These are phyloP conservation scores for Avena eriantha DNA, from an alignment of 176 grass and related monocot genomes.

Conservation along the genomic window DNA sequence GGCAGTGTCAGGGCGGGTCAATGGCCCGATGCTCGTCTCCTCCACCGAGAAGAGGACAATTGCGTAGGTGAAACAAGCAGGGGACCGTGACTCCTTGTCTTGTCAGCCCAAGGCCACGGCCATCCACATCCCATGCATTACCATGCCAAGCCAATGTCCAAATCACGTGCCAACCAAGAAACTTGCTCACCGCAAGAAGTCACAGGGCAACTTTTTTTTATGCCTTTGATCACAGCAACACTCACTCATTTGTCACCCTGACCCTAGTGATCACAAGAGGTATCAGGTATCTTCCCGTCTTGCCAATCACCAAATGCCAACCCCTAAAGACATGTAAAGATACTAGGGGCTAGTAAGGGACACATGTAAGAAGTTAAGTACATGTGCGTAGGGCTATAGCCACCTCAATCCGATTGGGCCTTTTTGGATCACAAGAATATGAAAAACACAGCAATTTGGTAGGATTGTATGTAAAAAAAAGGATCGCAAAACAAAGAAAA, in stretches of 20 bases:
- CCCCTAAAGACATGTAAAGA: constrained; percentile 35
- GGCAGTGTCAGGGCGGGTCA: constrained; percentile 32
- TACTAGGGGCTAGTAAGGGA: constrained; percentile 33
- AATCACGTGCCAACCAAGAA: constrained; percentile 36
- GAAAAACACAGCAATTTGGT: no score
- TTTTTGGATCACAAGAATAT: no score
- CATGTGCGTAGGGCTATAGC: constrained; percentile 1
- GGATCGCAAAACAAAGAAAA: no score
- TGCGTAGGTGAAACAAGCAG: constrained; percentile 36
- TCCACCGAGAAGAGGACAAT: constrained; percentile 40
- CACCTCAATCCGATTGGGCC: no score
- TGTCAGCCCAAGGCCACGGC: constrained; percentile 1
- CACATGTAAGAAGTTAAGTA: constrained; percentile 24
- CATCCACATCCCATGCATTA: constrained; percentile 7
- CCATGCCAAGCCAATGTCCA: constrained; percentile 31
- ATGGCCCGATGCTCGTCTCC: constrained; percentile 7
- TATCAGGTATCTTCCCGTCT: neutral
- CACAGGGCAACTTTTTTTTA: constrained; percentile 35
- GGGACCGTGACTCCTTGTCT: neutral
- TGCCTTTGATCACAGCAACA: constrained; percentile 18
- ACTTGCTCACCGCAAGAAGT: constrained; percentile 42
- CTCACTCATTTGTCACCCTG: neutral
- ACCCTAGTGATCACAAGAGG: constrained; percentile 6
- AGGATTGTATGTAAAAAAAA: no score
- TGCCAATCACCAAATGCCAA: constrained; percentile 52